A percentile compares a stretch with the other conserved stretches of the same genome.
These are phyloP conservation scores for Fusarium pseudonygamai DNA, from an alignment of 2,329 filamentous ascomycete genomes.

Conservation along the genomic window DNA sequence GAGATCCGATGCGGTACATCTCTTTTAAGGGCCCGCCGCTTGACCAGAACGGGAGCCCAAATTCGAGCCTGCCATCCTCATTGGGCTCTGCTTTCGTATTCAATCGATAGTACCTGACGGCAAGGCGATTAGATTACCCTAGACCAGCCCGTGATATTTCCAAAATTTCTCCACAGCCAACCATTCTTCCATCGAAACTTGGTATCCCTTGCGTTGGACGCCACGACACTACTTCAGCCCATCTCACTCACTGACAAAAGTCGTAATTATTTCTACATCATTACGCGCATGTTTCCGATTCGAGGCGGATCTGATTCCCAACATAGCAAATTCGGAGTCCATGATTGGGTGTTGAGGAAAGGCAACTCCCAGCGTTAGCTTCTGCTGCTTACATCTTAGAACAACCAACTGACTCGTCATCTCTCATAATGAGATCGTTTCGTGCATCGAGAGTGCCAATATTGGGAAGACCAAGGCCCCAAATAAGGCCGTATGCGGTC, in stretches of 20 bases:
- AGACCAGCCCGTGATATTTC: conserved; percentile 9
- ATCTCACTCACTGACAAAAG: conserved; percentile 20
- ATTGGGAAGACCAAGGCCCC: conserved; percentile 1
- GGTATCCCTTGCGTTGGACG: conserved; percentile 28
- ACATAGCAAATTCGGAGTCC: background rate
- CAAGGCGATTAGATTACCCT: conserved; percentile 27
- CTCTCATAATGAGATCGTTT: conserved; percentile 35
- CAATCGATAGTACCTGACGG: conserved; percentile 15
- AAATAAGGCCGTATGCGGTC: conserved; percentile 47
- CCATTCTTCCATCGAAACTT: conserved; percentile 16
- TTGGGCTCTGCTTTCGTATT: conserved; percentile 9
- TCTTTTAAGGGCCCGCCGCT: conserved; percentile 20
- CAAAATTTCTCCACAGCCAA: conserved; percentile 26
- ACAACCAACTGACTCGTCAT: conserved; percentile 15
- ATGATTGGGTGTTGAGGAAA: conserved; percentile 1
- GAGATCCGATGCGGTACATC: conserved; percentile 33
- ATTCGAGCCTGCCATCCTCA: background rate
- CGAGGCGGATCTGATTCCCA: background rate
- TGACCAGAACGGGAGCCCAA: conserved; percentile 18
- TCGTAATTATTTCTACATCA: background rate
- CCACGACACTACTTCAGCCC: conserved; percentile 18
- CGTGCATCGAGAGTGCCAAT: conserved; percentile 21
- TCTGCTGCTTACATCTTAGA: background rate
- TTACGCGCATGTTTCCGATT: conserved; percentile 5
- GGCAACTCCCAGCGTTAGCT: conserved; percentile 8